Evolutionary conservation across 2,329 filamentous ascomycete species (phyloP).

Genomic region (Lachnellula cervina): DNA sequence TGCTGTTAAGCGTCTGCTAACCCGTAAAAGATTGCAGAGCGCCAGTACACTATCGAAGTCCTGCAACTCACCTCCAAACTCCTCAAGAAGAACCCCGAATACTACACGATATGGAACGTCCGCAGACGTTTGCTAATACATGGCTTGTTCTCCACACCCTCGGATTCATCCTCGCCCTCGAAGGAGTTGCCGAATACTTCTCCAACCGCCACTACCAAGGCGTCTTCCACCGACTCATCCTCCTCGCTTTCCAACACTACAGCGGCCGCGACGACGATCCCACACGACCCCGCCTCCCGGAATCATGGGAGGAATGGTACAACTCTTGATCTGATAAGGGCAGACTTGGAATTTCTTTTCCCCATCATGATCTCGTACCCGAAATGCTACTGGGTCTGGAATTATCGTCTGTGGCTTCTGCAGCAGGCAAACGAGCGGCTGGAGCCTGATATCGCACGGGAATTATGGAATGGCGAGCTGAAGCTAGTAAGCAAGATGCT

Average conservation of each 20-base stretch:
- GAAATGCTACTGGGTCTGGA: constrained; percentile 99
- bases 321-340: constrained; percentile 55
- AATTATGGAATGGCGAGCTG: constrained; percentile 81
- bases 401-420: constrained; percentile 84
- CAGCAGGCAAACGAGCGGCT: constrained; percentile 64
- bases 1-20: constrained; percentile 11
- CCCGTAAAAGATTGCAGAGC: constrained; percentile 26
- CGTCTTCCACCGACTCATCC: constrained; percentile 57
- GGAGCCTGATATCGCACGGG: constrained; percentile 48
- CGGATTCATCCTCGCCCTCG: constrained; percentile 48
- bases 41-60: constrained; percentile 42
- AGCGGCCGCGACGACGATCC: constrained; percentile 48
- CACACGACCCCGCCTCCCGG: constrained; percentile 41
- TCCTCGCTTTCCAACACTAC: constrained; percentile 52
- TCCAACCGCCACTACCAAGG: constrained; percentile 53
- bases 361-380: constrained; percentile 80
- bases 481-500: constrained; percentile 84
- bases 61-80: constrained; percentile 68
- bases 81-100: constrained; percentile 74
- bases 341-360: constrained; percentile 77
- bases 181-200: constrained; percentile 50
- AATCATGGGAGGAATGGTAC: constrained; percentile 47
- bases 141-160: constrained; percentile 50
- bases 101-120: constrained; percentile 89
- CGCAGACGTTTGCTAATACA: constrained; percentile 66